Conservation (phyloP, 352 stramenopile genomes). For the Pythium inflatum region DNA sequence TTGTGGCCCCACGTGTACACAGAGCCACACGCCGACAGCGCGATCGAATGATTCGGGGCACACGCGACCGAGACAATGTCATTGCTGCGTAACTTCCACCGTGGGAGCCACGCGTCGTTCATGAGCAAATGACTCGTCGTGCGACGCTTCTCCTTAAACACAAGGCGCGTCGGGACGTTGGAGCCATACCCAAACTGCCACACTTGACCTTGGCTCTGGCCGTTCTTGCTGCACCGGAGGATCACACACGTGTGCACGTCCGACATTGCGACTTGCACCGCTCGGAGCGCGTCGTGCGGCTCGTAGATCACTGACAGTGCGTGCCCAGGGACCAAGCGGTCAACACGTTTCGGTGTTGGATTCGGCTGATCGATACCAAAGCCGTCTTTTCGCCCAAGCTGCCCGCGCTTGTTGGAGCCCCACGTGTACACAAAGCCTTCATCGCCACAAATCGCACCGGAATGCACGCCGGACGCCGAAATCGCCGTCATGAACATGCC, state of each 20-base stretch:
- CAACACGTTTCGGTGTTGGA: constrained; percentile 56
- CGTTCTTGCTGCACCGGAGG: constrained; percentile 57
- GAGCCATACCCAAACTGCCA: constrained; percentile 84
- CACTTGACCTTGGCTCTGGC: constrained; percentile 62
- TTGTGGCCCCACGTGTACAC: constrained; percentile 85
- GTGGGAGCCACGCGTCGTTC: constrained; percentile 64
- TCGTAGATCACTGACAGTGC: constrained; percentile 67
- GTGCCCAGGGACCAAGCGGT: constrained; percentile 56
- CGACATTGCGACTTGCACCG: constrained; percentile 63
- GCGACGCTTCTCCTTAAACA: constrained; percentile 49
- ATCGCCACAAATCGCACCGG: constrained; percentile 57
- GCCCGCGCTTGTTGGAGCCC: constrained; percentile 80
- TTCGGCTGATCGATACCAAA: constrained; percentile 69
- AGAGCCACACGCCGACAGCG: constrained; percentile 55
- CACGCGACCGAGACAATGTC: constrained; percentile 78
- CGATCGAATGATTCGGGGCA: constrained; percentile 81
- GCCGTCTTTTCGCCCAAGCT: constrained; percentile 79
- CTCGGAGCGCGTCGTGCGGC: constrained; percentile 48
- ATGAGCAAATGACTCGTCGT: constrained; percentile 39
- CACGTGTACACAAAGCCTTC: constrained; percentile 70
- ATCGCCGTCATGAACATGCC: constrained; percentile 60
- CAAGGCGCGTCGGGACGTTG: constrained; percentile 67
- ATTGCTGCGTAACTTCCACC: constrained; percentile 50
- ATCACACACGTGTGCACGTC: constrained; percentile 79
- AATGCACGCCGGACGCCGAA: constrained; percentile 73